These are phyloP conservation scores for Botrytis byssoidea DNA, from an alignment of 2,329 filamentous ascomycete species.

Conservation along the genomic window DNA sequence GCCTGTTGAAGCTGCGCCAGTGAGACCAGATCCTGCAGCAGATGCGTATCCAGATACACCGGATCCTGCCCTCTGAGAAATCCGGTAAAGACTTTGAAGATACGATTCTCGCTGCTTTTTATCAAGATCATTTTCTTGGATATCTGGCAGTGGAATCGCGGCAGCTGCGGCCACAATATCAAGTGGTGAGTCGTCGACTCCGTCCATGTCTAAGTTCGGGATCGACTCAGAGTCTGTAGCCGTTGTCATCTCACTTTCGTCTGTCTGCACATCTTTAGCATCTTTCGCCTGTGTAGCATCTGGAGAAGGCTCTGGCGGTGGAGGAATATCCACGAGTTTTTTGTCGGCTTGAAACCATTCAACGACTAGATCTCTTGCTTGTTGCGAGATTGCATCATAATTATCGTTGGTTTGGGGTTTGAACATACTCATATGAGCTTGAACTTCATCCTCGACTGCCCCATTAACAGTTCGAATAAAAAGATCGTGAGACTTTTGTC, in stretches of 20 bases:
- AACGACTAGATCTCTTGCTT: constrained; percentile 23
- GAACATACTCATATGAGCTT: constrained; percentile 37
- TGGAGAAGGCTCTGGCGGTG: not conserved
- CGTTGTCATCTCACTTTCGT: not conserved
- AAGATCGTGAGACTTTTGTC: constrained; percentile 21
- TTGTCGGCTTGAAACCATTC: constrained; percentile 25
- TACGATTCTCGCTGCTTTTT: constrained; percentile 18
- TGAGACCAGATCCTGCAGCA: constrained; percentile 7
- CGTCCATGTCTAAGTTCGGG: constrained; percentile 9
- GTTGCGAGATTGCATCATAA: constrained; percentile 30
- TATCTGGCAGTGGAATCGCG: constrained; percentile 14
- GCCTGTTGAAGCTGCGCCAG: constrained; percentile 1
- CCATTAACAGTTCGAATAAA: constrained; percentile 29
- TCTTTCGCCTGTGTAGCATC: not conserved
- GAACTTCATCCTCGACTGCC: constrained; percentile 33
- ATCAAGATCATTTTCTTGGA: constrained; percentile 19
- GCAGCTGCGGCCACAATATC: constrained; percentile 19
- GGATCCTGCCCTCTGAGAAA: constrained; percentile 16
- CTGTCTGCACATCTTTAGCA: not conserved
- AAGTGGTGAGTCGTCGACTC: constrained; percentile 8
- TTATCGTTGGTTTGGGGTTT: constrained; percentile 28
- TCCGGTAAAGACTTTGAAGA: constrained; percentile 19
- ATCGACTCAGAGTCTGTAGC: constrained; percentile 7
- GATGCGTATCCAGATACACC: constrained; percentile 17
- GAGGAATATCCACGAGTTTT: constrained; percentile 12